These are phyloP conservation scores for Biscogniauxia sp. DNA, from an alignment of 2,329 filamentous ascomycete genomes.

Conservation along the genomic window DNA sequence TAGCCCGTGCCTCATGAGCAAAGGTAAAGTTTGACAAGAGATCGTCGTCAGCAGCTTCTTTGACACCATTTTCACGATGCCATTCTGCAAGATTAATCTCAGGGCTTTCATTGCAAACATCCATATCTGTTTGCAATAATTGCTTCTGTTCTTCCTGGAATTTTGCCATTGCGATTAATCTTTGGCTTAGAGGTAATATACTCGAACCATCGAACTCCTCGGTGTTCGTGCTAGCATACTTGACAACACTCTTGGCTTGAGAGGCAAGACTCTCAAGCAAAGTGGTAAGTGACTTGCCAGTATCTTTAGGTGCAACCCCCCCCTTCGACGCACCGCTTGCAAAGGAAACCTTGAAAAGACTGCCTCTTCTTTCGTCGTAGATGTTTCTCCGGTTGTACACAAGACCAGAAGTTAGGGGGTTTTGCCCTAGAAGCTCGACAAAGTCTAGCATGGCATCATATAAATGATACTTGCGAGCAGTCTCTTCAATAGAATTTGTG, in stretches of 20 bases:
- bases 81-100: constrained; percentile 27
- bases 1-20: constrained; percentile 14
- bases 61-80: constrained; percentile 35
- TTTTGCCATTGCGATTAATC: constrained; percentile 30
- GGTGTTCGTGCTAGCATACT: constrained; percentile 17
- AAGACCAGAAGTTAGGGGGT: constrained; percentile 30
- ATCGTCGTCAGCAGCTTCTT: constrained; percentile 33
- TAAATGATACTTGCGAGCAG: constrained; percentile 23
- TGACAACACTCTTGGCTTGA: constrained; percentile 34
- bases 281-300: constrained; percentile 23
- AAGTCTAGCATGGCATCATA: constrained; percentile 41
- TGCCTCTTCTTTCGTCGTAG: constrained; percentile 31
- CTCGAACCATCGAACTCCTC: constrained; percentile 26
- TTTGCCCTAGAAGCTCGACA: constrained; percentile 33
- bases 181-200: constrained; percentile 34
- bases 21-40: constrained; percentile 32
- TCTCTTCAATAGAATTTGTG: constrained; percentile 27
- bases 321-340: constrained; percentile 2
- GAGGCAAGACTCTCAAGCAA: constrained; percentile 29
- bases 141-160: constrained; percentile 18
- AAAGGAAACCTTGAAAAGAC: constrained; percentile 37
- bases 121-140: constrained; percentile 7
- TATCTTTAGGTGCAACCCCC: constrained; percentile 20
- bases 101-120: constrained; percentile 6
- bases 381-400: constrained; percentile 34